A percentile compares a stretch with the other conserved stretches of the same genome.
These are phyloP conservation scores for Dillenia turbinata DNA, from an alignment of 164 flowering plant genomes.

Conservation along the genomic window DNA sequence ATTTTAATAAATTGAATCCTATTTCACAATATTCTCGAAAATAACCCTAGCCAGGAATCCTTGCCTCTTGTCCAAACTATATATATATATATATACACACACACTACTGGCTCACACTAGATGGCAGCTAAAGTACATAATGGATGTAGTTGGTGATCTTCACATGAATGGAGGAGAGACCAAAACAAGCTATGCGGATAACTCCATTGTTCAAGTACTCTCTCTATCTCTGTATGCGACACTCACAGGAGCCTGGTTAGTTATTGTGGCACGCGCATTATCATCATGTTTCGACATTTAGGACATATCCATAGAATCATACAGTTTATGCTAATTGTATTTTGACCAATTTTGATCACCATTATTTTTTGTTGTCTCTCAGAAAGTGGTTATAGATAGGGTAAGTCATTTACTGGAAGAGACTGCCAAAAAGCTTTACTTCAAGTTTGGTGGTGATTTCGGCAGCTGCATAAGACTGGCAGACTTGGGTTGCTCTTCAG, in stretches of 20 bases:
- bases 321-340: not conserved
- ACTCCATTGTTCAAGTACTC: constrained; percentile 40
- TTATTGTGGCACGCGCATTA: too few species aligned
- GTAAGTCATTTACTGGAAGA: constrained; percentile 35
- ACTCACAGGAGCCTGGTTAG: too few species aligned
- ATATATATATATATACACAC: too few species aligned
- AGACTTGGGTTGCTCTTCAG: constrained; percentile 75
- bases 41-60: too few species aligned
- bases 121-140: too few species aligned
- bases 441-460: constrained; percentile 2
- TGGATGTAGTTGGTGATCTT: constrained; percentile 2
- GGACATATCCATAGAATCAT: not conserved
- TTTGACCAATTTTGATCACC: not conserved
- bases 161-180: constrained; percentile 28
- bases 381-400: constrained; percentile 40
- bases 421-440: constrained; percentile 28
- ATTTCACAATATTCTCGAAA: too few species aligned
- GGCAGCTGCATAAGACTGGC: constrained; percentile 32
- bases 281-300: too few species aligned
- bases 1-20: too few species aligned
- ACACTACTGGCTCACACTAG: too few species aligned
- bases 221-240: not conserved
- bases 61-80: too few species aligned
- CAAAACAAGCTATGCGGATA: constrained; percentile 38
- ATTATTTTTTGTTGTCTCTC: not conserved